Conservation (phyloP, 116 monocot genomes). For the Iris pallida region DNA sequence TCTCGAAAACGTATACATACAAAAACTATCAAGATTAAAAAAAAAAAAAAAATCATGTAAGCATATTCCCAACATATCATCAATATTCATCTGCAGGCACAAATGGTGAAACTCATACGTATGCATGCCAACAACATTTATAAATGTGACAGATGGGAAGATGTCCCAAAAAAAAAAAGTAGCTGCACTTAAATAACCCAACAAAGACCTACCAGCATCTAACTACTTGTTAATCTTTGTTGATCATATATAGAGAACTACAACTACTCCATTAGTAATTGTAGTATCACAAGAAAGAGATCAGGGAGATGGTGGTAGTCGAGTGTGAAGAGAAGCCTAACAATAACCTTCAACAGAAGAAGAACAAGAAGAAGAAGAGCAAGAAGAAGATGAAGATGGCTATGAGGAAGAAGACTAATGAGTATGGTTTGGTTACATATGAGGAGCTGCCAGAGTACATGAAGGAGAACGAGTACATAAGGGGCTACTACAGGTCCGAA, state of each 20-base stretch:
- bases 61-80: too few relatives aligned
- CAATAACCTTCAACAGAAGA: not conserved
- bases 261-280: too few relatives aligned
- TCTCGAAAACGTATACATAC: too few relatives aligned
- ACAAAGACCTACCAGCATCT: constrained; percentile 13
- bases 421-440: constrained; percentile 22
- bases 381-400: constrained; percentile 9
- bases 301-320: not conserved
- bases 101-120: too few relatives aligned
- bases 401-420: not conserved
- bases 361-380: constrained; percentile 1
- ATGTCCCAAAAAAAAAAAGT: not conserved
- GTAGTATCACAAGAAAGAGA: not conserved
- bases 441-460: constrained; percentile 60
- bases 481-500: constrained; percentile 43
- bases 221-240: not conserved
- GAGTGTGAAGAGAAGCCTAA: not conserved
- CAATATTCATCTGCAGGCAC: too few relatives aligned
- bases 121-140: too few relatives aligned
- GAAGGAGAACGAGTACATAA: constrained; percentile 65
- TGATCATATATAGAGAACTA: too few relatives aligned
- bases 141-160: not conserved
- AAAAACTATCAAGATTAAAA: too few relatives aligned
- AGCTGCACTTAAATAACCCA: constrained; percentile 12
- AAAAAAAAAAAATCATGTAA: too few relatives aligned